Evolutionary conservation across 2,329 filamentous ascomycete species (phyloP), one percentile per base, ranked within the genome.

Genomic region (Aspergillus sp.): DNA sequence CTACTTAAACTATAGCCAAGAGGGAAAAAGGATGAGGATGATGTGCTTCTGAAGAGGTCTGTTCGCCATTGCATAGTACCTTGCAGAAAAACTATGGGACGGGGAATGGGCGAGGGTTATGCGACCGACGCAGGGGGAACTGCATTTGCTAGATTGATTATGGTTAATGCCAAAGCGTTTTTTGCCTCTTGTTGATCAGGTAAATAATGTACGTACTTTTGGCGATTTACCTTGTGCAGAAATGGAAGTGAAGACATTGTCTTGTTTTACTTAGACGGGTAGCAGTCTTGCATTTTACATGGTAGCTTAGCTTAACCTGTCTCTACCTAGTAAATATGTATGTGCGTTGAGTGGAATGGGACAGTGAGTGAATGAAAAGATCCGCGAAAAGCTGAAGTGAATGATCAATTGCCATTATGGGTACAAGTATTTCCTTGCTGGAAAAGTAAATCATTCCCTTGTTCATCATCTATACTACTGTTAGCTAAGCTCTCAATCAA

Each of bases 61-160:
- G 62, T 61, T 61, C 62, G 53, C 59, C 36, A 36, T 54, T 59
- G 25, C 15, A 30, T 51, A 30, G 42, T 13, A 54, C 62, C 62
- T 64, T 64, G 62, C 62, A 62, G 59, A 39, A 39, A 39, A 36
- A 61, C 41, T 59, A 54, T 59, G 51, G 49, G 50, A 42, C 48
- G 50, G 47, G 54, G 42, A 56, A 52, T 50, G 58, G 49, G 55
- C 58, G 38, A 61, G 48, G 48, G 30, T 13, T 56, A 48, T 49
- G 59, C 61, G 58, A 55, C 53, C 39, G 39, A 55, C 36, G 53
- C 53, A 55, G 53, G 53, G 53, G 44, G 52, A 54, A 41, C 27
- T 54, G 39, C 47, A 50, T 50, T 36, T 25, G 25, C 23, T 50
- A 32, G 25, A 47, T 32, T 39, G 30, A 41, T 13, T 17, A 44